Conservation (phyloP, 202 grass and related monocot species). For the Dendrocalamus latiflorus region DNA sequence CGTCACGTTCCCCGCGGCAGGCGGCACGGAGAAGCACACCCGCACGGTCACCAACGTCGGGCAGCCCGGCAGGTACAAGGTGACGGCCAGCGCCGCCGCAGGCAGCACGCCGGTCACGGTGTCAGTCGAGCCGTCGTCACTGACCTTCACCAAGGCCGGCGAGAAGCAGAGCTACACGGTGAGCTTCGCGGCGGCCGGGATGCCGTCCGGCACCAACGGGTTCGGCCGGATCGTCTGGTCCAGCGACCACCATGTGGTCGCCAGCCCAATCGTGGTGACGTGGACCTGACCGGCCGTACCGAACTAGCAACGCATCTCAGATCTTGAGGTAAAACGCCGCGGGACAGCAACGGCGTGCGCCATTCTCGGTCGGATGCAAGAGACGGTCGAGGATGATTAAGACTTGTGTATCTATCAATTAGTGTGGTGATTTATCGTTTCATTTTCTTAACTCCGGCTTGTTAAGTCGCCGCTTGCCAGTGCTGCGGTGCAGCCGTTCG, state of each 20-base stretch:
- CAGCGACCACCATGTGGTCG: conserved; percentile 64
- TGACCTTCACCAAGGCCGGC: conserved; percentile 54
- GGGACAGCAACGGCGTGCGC: conserved; percentile 7
- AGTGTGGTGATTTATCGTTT: conserved; percentile 6
- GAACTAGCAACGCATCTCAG: neutral
- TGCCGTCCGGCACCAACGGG: conserved; percentile 45
- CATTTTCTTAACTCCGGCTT: conserved; percentile 1
- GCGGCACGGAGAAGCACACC: conserved; percentile 58
- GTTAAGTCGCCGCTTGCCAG: neutral
- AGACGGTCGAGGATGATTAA: neutral
- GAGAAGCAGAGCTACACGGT: conserved; percentile 86
- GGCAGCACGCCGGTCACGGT: conserved; percentile 44
- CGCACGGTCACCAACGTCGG: conserved; percentile 83
- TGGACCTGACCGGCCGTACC: conserved; percentile 49
- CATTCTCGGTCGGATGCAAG: neutral
- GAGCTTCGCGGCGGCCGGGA: conserved; percentile 50
- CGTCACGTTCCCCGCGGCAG: conserved; percentile 37
- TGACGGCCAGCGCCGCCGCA: conserved; percentile 24
- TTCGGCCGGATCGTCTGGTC: conserved; percentile 88
- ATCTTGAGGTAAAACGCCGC: neutral
- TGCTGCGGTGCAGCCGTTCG: neutral
- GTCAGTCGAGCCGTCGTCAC: conserved; percentile 55
- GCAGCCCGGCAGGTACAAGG: conserved; percentile 64
- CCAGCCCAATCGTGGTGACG: conserved; percentile 67
- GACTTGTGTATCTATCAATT: neutral